Conservation (phyloP, 495 filamentous ascomycete genomes). For the Xanthoparmelia taractica region DNA sequence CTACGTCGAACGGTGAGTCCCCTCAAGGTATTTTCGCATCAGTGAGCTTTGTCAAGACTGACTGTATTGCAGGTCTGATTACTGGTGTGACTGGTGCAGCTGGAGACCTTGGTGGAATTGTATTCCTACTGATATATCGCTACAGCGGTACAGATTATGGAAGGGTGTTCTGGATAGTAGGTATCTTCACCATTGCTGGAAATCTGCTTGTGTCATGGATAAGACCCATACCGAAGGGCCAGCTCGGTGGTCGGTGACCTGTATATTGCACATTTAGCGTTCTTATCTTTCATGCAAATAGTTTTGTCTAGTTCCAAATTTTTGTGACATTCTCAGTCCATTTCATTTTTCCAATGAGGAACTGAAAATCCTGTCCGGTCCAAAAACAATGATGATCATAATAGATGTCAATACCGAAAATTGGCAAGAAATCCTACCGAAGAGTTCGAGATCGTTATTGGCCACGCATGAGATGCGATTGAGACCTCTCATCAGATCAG, state of each 20-base stretch:
- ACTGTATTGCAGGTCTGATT: constrained; percentile 50
- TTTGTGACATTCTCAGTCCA: no score
- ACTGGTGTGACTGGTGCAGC: constrained; percentile 71
- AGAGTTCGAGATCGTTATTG: no score
- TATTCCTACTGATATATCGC: constrained; percentile 76
- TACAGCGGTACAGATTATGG: constrained; percentile 61
- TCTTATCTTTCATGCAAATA: no score
- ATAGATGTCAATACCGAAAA: no score
- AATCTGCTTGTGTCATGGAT: constrained; percentile 67
- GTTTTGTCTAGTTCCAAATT: no score
- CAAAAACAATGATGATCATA: no score
- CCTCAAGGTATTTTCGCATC: not conserved
- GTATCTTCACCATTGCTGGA: constrained; percentile 56
- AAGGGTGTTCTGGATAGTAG: constrained; percentile 70
- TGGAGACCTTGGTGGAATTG: constrained; percentile 75
- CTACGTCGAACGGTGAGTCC: constrained; percentile 56
- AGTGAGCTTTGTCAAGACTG: not conserved
- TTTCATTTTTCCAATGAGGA: no score
- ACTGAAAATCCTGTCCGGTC: no score
- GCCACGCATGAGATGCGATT: no score
- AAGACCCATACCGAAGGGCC: constrained; percentile 57
- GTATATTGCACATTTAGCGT: no score
- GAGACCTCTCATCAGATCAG: no score
- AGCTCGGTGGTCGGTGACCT: constrained; percentile 28
- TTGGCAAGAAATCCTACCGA: no score